Evolutionary conservation across 371 early-diverging fungal genomes (phyloP).

Genomic region (Lichtheimia hyalospora): DNA sequence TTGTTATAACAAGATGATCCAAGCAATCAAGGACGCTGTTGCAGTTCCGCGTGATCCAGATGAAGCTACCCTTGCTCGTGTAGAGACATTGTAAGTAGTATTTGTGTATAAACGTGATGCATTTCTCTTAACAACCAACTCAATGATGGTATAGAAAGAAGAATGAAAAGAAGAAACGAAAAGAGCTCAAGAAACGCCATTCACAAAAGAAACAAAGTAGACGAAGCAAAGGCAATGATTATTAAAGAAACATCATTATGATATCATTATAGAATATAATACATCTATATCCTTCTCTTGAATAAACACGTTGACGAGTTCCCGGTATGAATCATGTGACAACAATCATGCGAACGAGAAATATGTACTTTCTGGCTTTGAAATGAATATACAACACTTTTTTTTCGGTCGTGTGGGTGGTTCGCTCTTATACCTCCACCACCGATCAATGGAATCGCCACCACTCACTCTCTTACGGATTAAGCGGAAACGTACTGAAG

Average conservation of each 20-base stretch:
- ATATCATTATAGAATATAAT: too few relatives aligned
- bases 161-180: constrained; percentile 17
- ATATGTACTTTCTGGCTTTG: too few relatives aligned
- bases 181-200: constrained; percentile 32
- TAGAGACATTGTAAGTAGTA: constrained; percentile 55
- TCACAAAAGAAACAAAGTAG: constrained; percentile 40
- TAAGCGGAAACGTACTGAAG: constrained; percentile 78
- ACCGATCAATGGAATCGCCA: constrained; percentile 5
- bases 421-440: too few relatives aligned
- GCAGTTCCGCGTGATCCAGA: constrained; percentile 73
- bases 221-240: constrained; percentile 29
- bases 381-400: too few relatives aligned
- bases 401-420: too few relatives aligned
- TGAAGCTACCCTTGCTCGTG: constrained; percentile 58
- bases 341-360: too few relatives aligned
- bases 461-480: constrained; percentile 67
- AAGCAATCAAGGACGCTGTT: constrained; percentile 63
- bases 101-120: background rate
- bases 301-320: too few relatives aligned
- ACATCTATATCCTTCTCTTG: too few relatives aligned
- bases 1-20: constrained; percentile 73
- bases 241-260: too few relatives aligned
- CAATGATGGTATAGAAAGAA: constrained; percentile 1
- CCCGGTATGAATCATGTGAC: too few relatives aligned
- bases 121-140: background rate